Evolutionary conservation across 768 basidiomycete genomes (phyloP).

Genomic region (Sporobolomyces phaffii): DNA sequence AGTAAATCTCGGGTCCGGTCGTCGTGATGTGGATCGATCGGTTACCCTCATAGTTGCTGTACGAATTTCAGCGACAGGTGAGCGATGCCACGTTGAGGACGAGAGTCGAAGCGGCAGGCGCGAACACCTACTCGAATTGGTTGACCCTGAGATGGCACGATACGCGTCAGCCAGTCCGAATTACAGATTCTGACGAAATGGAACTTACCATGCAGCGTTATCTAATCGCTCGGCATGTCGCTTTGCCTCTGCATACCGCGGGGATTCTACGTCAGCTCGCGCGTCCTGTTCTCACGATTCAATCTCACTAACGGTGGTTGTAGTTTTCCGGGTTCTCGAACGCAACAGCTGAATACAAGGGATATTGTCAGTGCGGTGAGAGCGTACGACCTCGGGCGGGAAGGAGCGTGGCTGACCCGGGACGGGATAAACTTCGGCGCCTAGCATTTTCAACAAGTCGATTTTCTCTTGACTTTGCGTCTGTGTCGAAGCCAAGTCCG

Average conservation of each 20-base stretch:
- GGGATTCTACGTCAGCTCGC: background rate
- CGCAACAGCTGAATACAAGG: slow-evolving; percentile 58
- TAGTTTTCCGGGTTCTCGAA: slow-evolving; percentile 94
- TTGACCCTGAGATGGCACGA: slow-evolving; percentile 47
- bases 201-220: slow-evolving; percentile 82
- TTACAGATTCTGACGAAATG: no score
- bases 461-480: slow-evolving; percentile 93
- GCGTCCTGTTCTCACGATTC: no score
- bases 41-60: slow-evolving; percentile 57
- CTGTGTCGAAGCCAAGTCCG: slow-evolving; percentile 1
- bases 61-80: background rate
- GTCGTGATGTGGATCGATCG: slow-evolving; percentile 76
- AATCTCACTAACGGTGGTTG: slow-evolving; percentile 61
- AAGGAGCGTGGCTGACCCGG: slow-evolving; percentile 53
- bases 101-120: background rate
- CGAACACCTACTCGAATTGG: slow-evolving; percentile 61
- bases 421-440: slow-evolving; percentile 92
- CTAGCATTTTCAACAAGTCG: slow-evolving; percentile 91
- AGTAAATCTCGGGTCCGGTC: slow-evolving; percentile 96
- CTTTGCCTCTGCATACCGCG: slow-evolving; percentile 56
- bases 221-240: slow-evolving; percentile 66
- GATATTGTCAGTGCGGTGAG: background rate
- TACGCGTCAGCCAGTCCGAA: no score
- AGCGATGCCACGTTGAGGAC: background rate
- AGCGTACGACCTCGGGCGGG: background rate